Percentiles rank a stretch among this genome's conserved stretches.
These are phyloP conservation scores for Aureobasidium mangrovei DNA, from an alignment of 2,329 filamentous ascomycete species.

Conservation along the genomic window DNA sequence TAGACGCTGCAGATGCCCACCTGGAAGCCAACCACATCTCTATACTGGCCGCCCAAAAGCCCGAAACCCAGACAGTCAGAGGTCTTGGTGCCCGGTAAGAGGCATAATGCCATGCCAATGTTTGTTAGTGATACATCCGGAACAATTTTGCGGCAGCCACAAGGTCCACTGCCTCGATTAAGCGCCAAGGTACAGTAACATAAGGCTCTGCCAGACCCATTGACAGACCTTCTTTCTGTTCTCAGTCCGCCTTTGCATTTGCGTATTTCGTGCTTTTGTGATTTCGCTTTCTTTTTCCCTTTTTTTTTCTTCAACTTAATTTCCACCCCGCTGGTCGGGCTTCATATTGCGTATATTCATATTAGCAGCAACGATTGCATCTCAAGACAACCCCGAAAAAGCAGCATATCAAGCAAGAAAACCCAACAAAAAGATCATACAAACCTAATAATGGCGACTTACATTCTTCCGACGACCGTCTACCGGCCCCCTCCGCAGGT, in stretches of 20 bases:
- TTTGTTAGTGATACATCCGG: not conserved
- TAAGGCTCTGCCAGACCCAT: slow-evolving; percentile 4
- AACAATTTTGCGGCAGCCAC: slow-evolving; percentile 7
- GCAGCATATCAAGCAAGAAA: slow-evolving; percentile 9
- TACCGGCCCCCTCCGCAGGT: slow-evolving; percentile 51
- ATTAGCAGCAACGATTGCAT: slow-evolving; percentile 4
- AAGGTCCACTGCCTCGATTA: slow-evolving; percentile 10
- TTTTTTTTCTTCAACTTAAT: slow-evolving; percentile 18
- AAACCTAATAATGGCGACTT: slow-evolving; percentile 35
- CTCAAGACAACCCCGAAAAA: not conserved
- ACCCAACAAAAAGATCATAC: slow-evolving; percentile 2
- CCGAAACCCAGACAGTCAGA: not conserved
- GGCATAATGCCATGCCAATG: not conserved
- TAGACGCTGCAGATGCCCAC: not conserved
- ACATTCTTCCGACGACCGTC: slow-evolving; percentile 40
- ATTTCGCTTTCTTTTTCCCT: slow-evolving; percentile 21
- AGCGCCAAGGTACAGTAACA: slow-evolving; percentile 7
- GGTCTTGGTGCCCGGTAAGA: not conserved
- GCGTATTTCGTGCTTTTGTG: slow-evolving; percentile 17
- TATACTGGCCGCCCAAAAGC: not conserved
- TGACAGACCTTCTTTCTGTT: slow-evolving; percentile 15
- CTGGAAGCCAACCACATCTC: not conserved
- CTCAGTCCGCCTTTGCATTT: slow-evolving; percentile 18
- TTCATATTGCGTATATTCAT: slow-evolving; percentile 16
- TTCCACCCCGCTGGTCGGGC: slow-evolving; percentile 37